phyloP scores from a whole-genome alignment of 2,329 filamentous ascomycete genomes.

The Cladophialophora carrionii region DNA sequence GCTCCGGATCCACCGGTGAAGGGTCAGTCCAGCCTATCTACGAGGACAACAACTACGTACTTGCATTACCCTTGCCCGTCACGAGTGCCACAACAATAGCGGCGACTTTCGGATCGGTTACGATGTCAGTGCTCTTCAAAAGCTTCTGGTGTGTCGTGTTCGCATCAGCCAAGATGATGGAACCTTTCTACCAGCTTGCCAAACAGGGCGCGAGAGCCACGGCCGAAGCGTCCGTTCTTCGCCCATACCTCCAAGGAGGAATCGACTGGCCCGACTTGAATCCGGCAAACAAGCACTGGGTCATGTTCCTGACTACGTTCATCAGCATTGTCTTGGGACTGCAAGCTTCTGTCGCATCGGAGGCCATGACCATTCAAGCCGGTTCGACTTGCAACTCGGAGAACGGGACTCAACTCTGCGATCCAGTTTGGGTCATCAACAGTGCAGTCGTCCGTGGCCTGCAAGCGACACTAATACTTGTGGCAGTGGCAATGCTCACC shows the following conservation, averaged over 20 bases:
- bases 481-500: background rate
- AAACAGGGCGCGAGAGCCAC: constrained; percentile 10
- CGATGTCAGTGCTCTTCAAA: constrained; percentile 15
- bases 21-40: constrained; percentile 3
- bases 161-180: constrained; percentile 21
- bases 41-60: constrained; percentile 4
- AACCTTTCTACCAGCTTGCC: constrained; percentile 21
- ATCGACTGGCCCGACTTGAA: constrained; percentile 14
- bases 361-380: constrained; percentile 23
- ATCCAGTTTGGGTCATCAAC: constrained; percentile 22
- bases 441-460: constrained; percentile 19
- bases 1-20: background rate
- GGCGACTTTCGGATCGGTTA: constrained; percentile 9
- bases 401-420: constrained; percentile 15
- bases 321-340: constrained; percentile 13
- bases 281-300: constrained; percentile 18
- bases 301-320: constrained; percentile 20
- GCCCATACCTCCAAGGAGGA: constrained; percentile 16
- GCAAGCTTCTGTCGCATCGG: constrained; percentile 16
- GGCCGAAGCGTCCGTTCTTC: constrained; percentile 15
- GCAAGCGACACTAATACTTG: constrained; percentile 7
- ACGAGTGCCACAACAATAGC: background rate
- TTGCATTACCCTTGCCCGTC: constrained; percentile 5
- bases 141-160: constrained; percentile 19
- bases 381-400: constrained; percentile 18